Conservation (phyloP, 2,329 filamentous ascomycete species). For the Pyrenochaeta sp. region DNA sequence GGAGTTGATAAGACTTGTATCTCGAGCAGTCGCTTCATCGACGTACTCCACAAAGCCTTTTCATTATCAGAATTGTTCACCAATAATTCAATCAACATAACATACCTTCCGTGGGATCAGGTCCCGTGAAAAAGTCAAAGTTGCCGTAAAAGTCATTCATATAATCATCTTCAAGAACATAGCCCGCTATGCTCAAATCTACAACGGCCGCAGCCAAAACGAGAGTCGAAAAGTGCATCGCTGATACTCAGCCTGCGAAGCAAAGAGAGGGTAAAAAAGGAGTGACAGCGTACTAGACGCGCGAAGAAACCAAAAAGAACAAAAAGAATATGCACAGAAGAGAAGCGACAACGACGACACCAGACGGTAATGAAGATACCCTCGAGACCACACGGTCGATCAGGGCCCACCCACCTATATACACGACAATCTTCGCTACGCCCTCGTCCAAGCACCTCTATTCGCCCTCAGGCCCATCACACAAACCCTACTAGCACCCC, state of each 20-base stretch:
- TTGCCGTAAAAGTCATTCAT: conserved; percentile 54
- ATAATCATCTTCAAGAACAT: conserved; percentile 51
- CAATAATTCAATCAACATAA: not conserved
- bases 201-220: conserved; percentile 44
- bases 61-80: conserved; percentile 21
- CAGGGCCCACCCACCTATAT: conserved; percentile 32
- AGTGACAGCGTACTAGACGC: conserved; percentile 46
- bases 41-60: conserved; percentile 52
- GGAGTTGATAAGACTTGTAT: conserved; percentile 51
- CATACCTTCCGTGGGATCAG: conserved; percentile 55
- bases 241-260: conserved; percentile 38
- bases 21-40: conserved; percentile 45
- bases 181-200: conserved; percentile 49
- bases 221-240: conserved; percentile 47
- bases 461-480: conserved; percentile 19
- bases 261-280: conserved; percentile 30
- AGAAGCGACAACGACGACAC: conserved; percentile 26
- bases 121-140: conserved; percentile 54
- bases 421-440: conserved; percentile 18
- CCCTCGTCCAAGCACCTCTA: conserved; percentile 10
- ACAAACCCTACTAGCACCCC: conserved; percentile 11
- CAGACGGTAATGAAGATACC: conserved; percentile 20
- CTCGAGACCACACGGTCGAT: conserved; percentile 11
- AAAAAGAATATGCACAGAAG: conserved; percentile 21
- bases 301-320: conserved; percentile 28